phyloP scores from a whole-genome alignment of 257 asterid genomes.

The Gentiana straminea region DNA sequence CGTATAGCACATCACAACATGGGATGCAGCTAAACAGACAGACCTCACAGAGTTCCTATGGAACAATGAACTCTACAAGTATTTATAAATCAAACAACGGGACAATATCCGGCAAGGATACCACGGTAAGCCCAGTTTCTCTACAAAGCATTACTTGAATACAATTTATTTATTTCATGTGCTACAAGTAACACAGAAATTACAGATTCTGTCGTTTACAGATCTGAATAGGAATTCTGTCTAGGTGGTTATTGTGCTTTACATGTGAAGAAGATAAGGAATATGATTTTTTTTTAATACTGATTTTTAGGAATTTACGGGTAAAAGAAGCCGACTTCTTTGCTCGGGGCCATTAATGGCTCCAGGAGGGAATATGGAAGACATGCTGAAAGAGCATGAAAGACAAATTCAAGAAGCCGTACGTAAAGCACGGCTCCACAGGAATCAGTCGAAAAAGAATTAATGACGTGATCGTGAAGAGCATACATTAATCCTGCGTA shows the following conservation, averaged over 20 bases:
- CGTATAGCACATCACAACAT: conserved; percentile 18
- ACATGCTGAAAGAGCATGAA: conserved; percentile 51
- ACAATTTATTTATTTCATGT: no score
- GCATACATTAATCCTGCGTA: no score
- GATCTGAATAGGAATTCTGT: not conserved
- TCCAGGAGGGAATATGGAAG: conserved; percentile 54
- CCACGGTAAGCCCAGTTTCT: conserved; percentile 7
- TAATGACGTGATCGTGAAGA: conserved; percentile 5
- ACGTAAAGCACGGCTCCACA: conserved; percentile 40
- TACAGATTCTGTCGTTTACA: no score
- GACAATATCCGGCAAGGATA: conserved; percentile 10
- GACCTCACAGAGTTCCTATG: conserved; percentile 17
- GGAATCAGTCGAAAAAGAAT: conserved; percentile 24
- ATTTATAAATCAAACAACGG: conserved; percentile 16
- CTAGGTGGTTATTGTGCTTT: no score
- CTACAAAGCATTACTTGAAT: no score
- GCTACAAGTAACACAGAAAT: not conserved
- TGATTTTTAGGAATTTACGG: conserved; percentile 23
- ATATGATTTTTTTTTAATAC: not conserved
- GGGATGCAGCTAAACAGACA: conserved; percentile 15
- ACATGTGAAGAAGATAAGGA: no score
- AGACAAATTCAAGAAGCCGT: conserved; percentile 47
- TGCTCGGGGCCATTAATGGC: conserved; percentile 50
- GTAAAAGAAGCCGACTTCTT: conserved; percentile 30
- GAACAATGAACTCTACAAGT: conserved; percentile 7